phyloP scores from a whole-genome alignment of 164 flowering plant genomes.

The Stephania yunnanensis region DNA sequence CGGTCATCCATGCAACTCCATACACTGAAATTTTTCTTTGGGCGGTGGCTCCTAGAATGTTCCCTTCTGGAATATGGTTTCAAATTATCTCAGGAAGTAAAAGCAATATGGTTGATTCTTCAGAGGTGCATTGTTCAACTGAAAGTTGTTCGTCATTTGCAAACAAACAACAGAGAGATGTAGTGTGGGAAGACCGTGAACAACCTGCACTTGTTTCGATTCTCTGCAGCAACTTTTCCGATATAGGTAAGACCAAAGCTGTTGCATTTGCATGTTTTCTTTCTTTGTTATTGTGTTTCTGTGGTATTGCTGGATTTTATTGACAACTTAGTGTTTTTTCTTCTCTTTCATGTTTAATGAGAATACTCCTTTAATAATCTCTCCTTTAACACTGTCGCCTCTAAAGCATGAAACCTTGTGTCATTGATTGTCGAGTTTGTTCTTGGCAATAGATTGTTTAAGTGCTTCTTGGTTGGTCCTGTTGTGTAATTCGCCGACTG shows the following conservation, averaged over 20 bases:
- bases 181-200: conserved; percentile 10
- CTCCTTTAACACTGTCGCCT: background rate
- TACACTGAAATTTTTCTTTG: conserved; percentile 59
- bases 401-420: background rate
- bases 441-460: background rate
- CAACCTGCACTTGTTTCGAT: conserved; percentile 32
- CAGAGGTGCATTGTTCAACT: conserved; percentile 6
- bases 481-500: background rate
- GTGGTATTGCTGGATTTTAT: background rate
- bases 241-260: conserved; percentile 39
- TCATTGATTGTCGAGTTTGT: background rate
- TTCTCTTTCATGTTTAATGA: background rate
- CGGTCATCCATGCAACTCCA: conserved; percentile 77
- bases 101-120: conserved; percentile 16
- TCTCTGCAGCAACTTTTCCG: conserved; percentile 54
- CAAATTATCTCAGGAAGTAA: conserved; percentile 32
- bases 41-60: conserved; percentile 59
- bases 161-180: conserved; percentile 10
- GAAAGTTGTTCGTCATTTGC: conserved; percentile 15
- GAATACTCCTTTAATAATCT: background rate
- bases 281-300: background rate
- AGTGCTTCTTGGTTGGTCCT: conserved; percentile 2
- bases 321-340: background rate
- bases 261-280: background rate
- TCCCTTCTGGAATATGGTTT: conserved; percentile 91